Evolutionary conservation across 352 stramenopile genomes (phyloP).

Genomic region (Phytophthora hybrid): DNA sequence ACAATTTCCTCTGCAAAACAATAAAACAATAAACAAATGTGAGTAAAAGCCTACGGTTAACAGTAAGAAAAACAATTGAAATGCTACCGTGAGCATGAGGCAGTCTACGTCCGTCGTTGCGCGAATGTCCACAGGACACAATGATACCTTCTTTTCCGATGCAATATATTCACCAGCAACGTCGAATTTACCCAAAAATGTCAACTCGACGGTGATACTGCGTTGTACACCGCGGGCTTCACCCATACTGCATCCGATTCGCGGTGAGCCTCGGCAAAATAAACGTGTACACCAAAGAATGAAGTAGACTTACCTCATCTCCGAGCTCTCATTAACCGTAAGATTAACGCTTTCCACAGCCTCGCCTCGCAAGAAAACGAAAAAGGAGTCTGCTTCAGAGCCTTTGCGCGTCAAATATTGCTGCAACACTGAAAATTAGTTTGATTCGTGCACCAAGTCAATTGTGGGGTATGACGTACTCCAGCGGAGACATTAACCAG

Average conservation of each 20-base stretch:
- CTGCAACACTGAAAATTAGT: conserved; percentile 36
- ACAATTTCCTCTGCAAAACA: conserved; percentile 69
- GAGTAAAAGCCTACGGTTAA: neutral
- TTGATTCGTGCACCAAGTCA: neutral
- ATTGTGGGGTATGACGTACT: conserved; percentile 27
- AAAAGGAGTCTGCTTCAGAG: conserved; percentile 80
- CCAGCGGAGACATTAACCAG: conserved; percentile 64
- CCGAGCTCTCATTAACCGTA: conserved; percentile 63
- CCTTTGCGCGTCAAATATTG: conserved; percentile 86
- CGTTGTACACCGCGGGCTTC: conserved; percentile 70
- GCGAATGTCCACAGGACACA: conserved; percentile 78
- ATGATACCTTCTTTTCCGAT: conserved; percentile 72
- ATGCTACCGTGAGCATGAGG: conserved; percentile 74
- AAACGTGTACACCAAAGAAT: neutral
- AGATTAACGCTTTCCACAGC: conserved; percentile 76
- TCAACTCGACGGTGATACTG: conserved; percentile 79
- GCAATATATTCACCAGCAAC: conserved; percentile 83
- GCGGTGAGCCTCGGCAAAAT: neutral
- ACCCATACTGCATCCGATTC: conserved; percentile 42
- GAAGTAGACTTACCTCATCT: conserved; percentile 49
- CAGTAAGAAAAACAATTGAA: conserved; percentile 4
- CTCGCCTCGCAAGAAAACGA: conserved; percentile 76
- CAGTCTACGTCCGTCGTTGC: conserved; percentile 75
- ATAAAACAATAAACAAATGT: neutral
- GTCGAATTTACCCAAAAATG: conserved; percentile 83